phyloP scores from a whole-genome alignment of 148 eudicot genomes.

The Rhododendron ovatum region DNA sequence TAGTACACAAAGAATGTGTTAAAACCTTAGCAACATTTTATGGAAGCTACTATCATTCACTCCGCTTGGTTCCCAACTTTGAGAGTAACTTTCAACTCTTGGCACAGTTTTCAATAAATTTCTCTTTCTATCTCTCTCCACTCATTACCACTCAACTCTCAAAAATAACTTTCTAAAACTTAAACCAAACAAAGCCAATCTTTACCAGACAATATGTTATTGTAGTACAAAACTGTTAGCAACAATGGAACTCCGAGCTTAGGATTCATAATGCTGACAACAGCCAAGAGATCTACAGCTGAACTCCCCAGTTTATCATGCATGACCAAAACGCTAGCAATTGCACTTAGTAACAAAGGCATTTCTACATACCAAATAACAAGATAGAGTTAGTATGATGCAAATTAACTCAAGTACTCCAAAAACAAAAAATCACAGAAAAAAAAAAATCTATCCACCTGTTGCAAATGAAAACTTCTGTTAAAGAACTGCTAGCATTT shows the following conservation, averaged over 20 bases:
- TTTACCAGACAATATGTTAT: slow-evolving; percentile 38
- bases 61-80: no score
- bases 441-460: background rate
- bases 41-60: slow-evolving; percentile 23
- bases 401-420: background rate
- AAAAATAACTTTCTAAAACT: no score
- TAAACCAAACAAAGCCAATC: background rate
- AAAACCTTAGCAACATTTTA: slow-evolving; percentile 52
- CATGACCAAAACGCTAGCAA: slow-evolving; percentile 52
- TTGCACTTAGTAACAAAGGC: slow-evolving; percentile 63
- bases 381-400: background rate
- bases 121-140: no score
- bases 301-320: slow-evolving; percentile 44
- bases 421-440: background rate
- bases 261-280: slow-evolving; percentile 57
- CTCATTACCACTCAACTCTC: no score
- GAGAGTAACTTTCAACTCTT: no score
- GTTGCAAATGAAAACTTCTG: slow-evolving; percentile 11
- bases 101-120: no score
- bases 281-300: slow-evolving; percentile 63
- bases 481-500: slow-evolving; percentile 6
- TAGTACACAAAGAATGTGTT: slow-evolving; percentile 4
- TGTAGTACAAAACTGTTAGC: slow-evolving; percentile 64
- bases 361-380: slow-evolving; percentile 44
- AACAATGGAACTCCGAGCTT: slow-evolving; percentile 69